Evolutionary conservation across 2,329 filamentous ascomycete species (phyloP).

Genomic region (Polychaeton citri): DNA sequence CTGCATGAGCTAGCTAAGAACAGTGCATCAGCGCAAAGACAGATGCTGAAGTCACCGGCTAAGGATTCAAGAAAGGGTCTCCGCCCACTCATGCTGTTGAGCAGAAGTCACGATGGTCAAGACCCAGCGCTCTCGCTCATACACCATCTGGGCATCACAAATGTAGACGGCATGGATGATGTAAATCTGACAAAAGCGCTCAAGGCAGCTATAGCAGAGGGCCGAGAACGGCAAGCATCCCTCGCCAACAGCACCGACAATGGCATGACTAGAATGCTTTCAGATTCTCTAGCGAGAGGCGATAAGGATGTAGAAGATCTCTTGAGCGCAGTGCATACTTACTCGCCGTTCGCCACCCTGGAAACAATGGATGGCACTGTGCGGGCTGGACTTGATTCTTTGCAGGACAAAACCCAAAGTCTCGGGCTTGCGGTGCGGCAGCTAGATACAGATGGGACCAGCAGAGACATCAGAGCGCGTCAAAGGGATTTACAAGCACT

Average conservation of each 20-base stretch:
- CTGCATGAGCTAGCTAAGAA: not conserved
- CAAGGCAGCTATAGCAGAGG: not conserved
- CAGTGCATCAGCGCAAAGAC: not conserved
- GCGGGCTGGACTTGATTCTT: constrained; percentile 19
- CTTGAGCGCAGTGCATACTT: constrained; percentile 24
- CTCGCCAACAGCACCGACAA: constrained; percentile 22
- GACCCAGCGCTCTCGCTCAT: not conserved
- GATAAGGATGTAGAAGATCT: constrained; percentile 25
- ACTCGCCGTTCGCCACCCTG: constrained; percentile 12
- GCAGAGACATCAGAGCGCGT: not conserved
- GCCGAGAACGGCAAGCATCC: constrained; percentile 3
- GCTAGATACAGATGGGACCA: constrained; percentile 16
- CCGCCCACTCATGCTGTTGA: not conserved
- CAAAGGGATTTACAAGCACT: no score
- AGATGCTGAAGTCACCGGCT: not conserved
- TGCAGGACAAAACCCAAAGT: constrained; percentile 25
- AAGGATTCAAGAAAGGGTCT: not conserved
- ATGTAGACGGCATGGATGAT: not conserved
- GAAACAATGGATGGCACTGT: constrained; percentile 11
- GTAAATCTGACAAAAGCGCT: not conserved
- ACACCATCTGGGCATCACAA: not conserved
- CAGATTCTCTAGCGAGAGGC: constrained; percentile 22
- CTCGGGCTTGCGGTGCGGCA: constrained; percentile 23
- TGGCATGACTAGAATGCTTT: constrained; percentile 20
- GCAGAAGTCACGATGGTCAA: constrained; percentile 1